These are phyloP conservation scores for Lachnellula cervina DNA, from an alignment of 2,329 filamentous ascomycete genomes.

Conservation along the genomic window DNA sequence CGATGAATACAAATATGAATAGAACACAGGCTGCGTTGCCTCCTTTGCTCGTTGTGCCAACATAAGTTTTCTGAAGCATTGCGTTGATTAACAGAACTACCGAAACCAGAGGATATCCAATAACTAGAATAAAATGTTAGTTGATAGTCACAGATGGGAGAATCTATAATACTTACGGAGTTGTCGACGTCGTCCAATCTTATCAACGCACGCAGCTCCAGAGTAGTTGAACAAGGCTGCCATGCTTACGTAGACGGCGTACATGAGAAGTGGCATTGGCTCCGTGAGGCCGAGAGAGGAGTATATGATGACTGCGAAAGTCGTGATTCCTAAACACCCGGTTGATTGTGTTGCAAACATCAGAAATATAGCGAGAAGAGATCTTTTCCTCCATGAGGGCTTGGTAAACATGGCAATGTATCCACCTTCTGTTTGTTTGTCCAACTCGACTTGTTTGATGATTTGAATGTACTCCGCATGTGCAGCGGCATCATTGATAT, in stretches of 20 bases:
- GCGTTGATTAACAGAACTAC: no score
- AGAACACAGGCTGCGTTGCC: no score
- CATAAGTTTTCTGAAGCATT: no score
- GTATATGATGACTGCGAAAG: neutral
- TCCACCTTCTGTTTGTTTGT: neutral
- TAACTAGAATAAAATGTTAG: no score
- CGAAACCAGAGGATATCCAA: no score
- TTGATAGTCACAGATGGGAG: neutral
- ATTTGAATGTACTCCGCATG: neutral
- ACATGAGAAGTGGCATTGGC: neutral
- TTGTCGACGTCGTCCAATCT: no score
- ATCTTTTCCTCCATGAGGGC: neutral
- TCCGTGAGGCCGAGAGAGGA: neutral
- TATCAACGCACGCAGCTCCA: no score
- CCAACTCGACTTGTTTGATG: neutral
- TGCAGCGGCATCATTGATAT: neutral
- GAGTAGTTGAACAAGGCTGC: constrained; percentile 7
- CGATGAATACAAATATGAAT: constrained; percentile 13
- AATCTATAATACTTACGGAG: constrained; percentile 4
- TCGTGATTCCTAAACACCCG: neutral
- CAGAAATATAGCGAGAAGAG: neutral
- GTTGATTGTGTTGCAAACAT: neutral
- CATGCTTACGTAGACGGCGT: constrained; percentile 13
- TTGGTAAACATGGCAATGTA: neutral
- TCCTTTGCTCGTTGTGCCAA: no score